Percentiles rank a stretch among this genome's conserved stretches.
Evolutionary conservation across 2,329 filamentous ascomycete species (phyloP).

Genomic region (Fusarium illudens): DNA sequence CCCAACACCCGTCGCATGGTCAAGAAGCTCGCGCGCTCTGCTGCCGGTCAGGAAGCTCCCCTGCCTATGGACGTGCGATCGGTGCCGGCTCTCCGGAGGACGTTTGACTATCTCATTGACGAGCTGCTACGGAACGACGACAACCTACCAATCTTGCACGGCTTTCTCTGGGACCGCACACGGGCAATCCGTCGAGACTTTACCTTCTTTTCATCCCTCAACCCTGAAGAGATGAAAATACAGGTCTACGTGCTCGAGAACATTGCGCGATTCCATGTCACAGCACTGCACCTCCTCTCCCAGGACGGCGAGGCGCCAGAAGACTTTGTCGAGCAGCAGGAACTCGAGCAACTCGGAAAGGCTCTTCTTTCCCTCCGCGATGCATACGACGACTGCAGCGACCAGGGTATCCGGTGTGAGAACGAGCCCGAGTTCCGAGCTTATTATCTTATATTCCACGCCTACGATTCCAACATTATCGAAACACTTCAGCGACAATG

Average conservation of each 20-base stretch:
- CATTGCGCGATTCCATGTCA: conserved; percentile 73
- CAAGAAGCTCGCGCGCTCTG: conserved; percentile 72
- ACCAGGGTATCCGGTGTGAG: conserved; percentile 64
- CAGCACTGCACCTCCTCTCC: conserved; percentile 69
- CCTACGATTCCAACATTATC: conserved; percentile 64
- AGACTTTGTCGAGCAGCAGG: conserved; percentile 72
- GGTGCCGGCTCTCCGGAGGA: conserved; percentile 63
- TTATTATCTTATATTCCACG: conserved; percentile 71
- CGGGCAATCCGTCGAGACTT: conserved; percentile 74
- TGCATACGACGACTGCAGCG: conserved; percentile 70
- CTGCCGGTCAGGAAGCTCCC: conserved; percentile 72
- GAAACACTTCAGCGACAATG: conserved; percentile 64
- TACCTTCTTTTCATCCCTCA: conserved; percentile 71
- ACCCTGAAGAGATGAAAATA: conserved; percentile 62
- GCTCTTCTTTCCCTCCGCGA: conserved; percentile 71
- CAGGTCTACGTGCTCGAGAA: conserved; percentile 72
- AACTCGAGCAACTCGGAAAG: conserved; percentile 73
- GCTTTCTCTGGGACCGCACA: conserved; percentile 74
- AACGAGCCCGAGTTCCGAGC: conserved; percentile 74
- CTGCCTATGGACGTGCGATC: conserved; percentile 74
- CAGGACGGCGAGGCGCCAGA: conserved; percentile 63
- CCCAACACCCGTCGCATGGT: conserved; percentile 66
- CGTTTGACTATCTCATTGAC: conserved; percentile 70
- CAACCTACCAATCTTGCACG: conserved; percentile 64
- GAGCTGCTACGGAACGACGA: conserved; percentile 64